Evolutionary conservation across 1,284 basidiomycete genomes (phyloP).

Genomic region (Fomitopsis schrenkii): DNA sequence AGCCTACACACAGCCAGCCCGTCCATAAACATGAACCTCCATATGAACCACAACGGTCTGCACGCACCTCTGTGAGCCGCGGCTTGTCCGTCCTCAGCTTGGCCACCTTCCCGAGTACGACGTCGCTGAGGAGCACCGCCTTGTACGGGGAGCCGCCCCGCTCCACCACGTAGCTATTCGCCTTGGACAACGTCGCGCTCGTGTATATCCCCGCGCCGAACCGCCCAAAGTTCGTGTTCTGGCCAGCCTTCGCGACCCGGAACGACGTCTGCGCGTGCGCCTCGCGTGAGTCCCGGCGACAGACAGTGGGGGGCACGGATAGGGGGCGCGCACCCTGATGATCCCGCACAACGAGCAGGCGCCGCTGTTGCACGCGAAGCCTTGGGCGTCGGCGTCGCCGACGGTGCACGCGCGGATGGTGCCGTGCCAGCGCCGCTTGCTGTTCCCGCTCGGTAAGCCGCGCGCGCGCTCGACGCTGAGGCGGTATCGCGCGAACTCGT

Average conservation of each 20-base stretch:
- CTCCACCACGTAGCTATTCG: constrained; percentile 19
- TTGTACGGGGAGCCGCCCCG: constrained; percentile 12
- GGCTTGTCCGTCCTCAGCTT: constrained; percentile 14
- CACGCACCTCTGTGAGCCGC: constrained; percentile 17
- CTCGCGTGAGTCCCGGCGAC: too few species aligned
- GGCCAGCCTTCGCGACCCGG: constrained; percentile 1
- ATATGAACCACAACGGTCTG: too few species aligned
- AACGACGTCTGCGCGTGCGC: too few species aligned
- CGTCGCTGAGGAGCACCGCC: constrained; percentile 20
- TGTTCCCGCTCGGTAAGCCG: constrained; percentile 5
- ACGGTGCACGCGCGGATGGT: constrained; percentile 10
- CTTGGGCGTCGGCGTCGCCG: constrained; percentile 1
- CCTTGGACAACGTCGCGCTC: constrained; percentile 16
- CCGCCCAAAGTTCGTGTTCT: constrained; percentile 10
- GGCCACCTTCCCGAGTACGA: constrained; percentile 19
- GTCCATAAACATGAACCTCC: too few species aligned
- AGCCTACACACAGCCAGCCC: constrained; percentile 10
- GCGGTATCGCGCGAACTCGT: neutral
- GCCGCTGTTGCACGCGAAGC: neutral
- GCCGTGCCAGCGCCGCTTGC: constrained; percentile 11
- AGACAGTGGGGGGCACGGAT: too few species aligned
- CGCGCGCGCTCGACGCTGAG: constrained; percentile 4
- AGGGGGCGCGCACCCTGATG: constrained; percentile 9
- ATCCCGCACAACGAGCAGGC: constrained; percentile 12
- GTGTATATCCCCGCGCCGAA: constrained; percentile 17